Base-by-base conservation (phyloP, 306 rosid species). In the Quercus suber region DNA sequence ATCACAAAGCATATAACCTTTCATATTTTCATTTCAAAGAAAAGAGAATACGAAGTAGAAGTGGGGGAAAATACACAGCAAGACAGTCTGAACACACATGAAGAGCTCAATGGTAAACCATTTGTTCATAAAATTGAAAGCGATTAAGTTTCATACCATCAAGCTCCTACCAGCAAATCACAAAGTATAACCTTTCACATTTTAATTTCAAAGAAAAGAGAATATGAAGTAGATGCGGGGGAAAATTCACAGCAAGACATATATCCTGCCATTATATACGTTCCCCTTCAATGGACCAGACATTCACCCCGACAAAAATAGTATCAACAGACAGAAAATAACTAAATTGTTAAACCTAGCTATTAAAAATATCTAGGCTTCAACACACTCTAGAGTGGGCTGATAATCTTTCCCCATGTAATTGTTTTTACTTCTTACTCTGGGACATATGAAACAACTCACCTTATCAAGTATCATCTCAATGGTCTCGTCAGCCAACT, bases 391-490 rank as follows among this genome's bases (percentile, higher is more conserved):
- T 25, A 31, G 13, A 79, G 27, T 57, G 69, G 51, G 15, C 27
- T 56, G 28, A 69, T 11, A 65, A 45, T 45, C 71, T 21, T 76
- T 61, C 20, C 17, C 33, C 1, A 76, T 45, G 43, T 23, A 20
- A 56, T 23, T 56, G 20, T 19, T 63, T 69, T 11, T 17, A 43
- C 83, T 33, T 68, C 57, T 18, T 76, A 23, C 43, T 27, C 30
- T 6, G 25, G 5, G 15, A 73, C 17, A 33, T 64, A 56, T 55
- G 3, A 3, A 27, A 71, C 12, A 12, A 55, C 4, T 78, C 82
- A 93, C 99, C 91, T 95, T 95, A 49, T 87, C 86, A 19, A 93
- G 85, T 35, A 95, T 95, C 35, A 75, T 21, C 83, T 95, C 99
- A 43, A 95, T 75, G 73, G 94, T 87, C 61, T 95, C 99, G 59